phyloP scores from a whole-genome alignment of 805 yeast species.

The Blastobotrys terrestris region DNA sequence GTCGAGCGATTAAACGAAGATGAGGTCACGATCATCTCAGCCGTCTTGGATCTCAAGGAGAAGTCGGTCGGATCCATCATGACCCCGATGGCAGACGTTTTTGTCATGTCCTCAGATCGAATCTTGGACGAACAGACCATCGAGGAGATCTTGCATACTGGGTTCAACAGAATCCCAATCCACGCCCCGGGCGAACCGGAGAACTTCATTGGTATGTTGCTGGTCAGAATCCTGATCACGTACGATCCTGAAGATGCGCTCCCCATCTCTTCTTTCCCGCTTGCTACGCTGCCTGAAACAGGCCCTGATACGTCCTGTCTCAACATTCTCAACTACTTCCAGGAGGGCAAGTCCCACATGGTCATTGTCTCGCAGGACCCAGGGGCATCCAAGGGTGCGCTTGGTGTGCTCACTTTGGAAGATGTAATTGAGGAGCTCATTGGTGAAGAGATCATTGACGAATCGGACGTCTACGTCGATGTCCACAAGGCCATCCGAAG shows the following conservation, averaged over 20 bases:
- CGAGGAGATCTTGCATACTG: slow-evolving; percentile 86
- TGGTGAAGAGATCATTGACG: slow-evolving; percentile 97
- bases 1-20: slow-evolving; percentile 88
- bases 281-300: slow-evolving; percentile 95
- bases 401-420: slow-evolving; percentile 88
- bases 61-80: slow-evolving; percentile 79
- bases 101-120: slow-evolving; percentile 78
- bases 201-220: slow-evolving; percentile 90
- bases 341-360: slow-evolving; percentile 97
- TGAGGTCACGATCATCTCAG: slow-evolving; percentile 92
- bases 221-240: slow-evolving; percentile 85
- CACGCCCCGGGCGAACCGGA: slow-evolving; percentile 83
- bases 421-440: slow-evolving; percentile 97
- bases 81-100: slow-evolving; percentile 92
- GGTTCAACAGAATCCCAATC: slow-evolving; percentile 92
- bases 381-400: slow-evolving; percentile 61
- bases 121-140: slow-evolving; percentile 78
- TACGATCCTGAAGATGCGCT: slow-evolving; percentile 95
- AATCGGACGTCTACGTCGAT: slow-evolving; percentile 88
- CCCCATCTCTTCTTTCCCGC: slow-evolving; percentile 88
- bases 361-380: slow-evolving; percentile 83
- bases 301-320: slow-evolving; percentile 86
- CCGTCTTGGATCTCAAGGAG: slow-evolving; percentile 90
- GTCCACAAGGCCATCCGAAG: slow-evolving; percentile 77
- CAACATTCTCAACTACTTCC: slow-evolving; percentile 91